phyloP scores from a whole-genome alignment of 2,329 filamentous ascomycete genomes.

The Graphilbum ipis-grandicollis region DNA sequence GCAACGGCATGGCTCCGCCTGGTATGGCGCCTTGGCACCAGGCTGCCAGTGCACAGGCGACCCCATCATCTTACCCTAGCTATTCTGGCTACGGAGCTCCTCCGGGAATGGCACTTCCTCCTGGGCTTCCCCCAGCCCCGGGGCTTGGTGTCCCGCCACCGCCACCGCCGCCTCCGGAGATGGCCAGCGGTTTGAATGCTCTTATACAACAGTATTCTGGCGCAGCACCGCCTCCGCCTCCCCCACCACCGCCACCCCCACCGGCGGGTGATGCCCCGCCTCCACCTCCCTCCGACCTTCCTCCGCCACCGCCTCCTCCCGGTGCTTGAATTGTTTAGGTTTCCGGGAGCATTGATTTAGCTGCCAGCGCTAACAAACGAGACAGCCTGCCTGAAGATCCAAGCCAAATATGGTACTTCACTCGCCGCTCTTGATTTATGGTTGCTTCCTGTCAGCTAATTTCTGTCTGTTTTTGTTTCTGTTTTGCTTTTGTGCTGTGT shows the following conservation, averaged over 20 bases:
- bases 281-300: conserved; percentile 19
- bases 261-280: conserved; percentile 14
- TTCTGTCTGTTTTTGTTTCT: too few species aligned
- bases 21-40: conserved; percentile 27
- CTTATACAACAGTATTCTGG: conserved; percentile 44
- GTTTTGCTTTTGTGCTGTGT: too few species aligned
- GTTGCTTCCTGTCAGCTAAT: too few species aligned
- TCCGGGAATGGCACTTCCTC: conserved; percentile 24
- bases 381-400: too few species aligned
- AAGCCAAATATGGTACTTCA: too few species aligned
- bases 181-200: conserved; percentile 39
- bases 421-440: too few species aligned
- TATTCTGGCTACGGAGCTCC: conserved; percentile 29
- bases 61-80: conserved; percentile 12
- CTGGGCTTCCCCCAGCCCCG: conserved; percentile 8
- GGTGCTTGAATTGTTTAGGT: conserved; percentile 9
- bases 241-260: conserved; percentile 7
- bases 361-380: too few species aligned
- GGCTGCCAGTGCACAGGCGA: conserved; percentile 19
- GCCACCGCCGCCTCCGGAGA: conserved; percentile 33
- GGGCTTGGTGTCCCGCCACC: conserved; percentile 4
- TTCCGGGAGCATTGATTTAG: not conserved
- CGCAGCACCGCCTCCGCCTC: conserved; percentile 6
- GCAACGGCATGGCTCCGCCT: conserved; percentile 33
- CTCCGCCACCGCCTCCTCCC: conserved; percentile 16